phyloP scores from a whole-genome alignment of 805 yeast species.

The Yarrowia hollandica region DNA sequence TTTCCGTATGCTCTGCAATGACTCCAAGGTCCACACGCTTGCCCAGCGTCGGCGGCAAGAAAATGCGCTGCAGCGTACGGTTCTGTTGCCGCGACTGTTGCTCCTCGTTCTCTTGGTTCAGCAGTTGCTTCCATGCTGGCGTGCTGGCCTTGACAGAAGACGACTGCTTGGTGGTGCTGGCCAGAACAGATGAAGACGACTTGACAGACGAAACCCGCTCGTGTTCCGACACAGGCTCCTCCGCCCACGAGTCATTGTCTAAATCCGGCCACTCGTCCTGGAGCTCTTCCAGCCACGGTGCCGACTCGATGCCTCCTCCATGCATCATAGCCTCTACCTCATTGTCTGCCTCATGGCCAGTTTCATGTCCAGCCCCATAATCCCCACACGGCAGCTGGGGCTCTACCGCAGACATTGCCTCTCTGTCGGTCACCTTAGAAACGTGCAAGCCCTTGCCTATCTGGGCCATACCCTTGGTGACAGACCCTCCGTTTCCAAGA shows the following conservation, averaged over 20 bases:
- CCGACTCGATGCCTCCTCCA: neutral
- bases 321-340: no score
- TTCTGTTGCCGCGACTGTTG: neutral
- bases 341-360: neutral
- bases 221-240: neutral
- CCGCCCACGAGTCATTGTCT: neutral
- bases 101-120: neutral
- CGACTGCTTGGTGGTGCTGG: neutral
- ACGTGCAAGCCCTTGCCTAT: neutral
- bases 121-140: slow-evolving; percentile 21
- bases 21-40: slow-evolving; percentile 7
- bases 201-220: slow-evolving; percentile 5
- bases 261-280: slow-evolving; percentile 23
- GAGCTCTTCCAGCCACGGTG: slow-evolving; percentile 10
- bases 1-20: slow-evolving; percentile 15
- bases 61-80: slow-evolving; percentile 17
- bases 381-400: no score
- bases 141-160: slow-evolving; percentile 5
- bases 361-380: neutral
- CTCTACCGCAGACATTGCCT: no score
- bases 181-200: neutral
- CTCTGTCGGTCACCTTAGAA: neutral
- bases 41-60: slow-evolving; percentile 10
- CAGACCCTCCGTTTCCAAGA: neutral
- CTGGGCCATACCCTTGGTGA: slow-evolving; percentile 11